Percentiles rank a stretch among this genome's conserved stretches.
phyloP scores from a whole-genome alignment of 495 filamentous ascomycete genomes.

The Podospora comata region DNA sequence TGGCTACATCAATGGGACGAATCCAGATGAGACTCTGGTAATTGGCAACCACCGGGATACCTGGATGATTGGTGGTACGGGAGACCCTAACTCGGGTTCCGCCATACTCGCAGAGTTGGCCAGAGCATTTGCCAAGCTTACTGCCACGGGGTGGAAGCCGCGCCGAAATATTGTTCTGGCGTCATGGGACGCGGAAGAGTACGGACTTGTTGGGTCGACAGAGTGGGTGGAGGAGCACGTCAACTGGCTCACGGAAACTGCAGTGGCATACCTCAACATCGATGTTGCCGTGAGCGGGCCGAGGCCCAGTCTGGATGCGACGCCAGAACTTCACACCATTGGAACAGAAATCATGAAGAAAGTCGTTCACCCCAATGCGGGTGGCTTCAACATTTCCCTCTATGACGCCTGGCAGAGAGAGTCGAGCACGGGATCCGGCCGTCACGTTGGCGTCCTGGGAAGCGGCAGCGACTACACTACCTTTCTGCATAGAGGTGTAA shows the following conservation, averaged over 20 bases:
- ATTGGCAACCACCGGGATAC: constrained; percentile 88
- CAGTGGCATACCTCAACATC: constrained; percentile 82
- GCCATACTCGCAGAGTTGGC: constrained; percentile 78
- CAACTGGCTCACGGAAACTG: constrained; percentile 69
- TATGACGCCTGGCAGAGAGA: constrained; percentile 61
- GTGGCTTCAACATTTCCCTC: constrained; percentile 54
- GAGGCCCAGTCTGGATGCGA: constrained; percentile 65
- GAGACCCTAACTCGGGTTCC: constrained; percentile 50
- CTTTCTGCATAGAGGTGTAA: constrained; percentile 76
- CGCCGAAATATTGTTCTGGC: constrained; percentile 80
- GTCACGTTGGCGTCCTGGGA: constrained; percentile 59
- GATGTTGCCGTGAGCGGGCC: constrained; percentile 75
- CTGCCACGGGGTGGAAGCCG: constrained; percentile 73
- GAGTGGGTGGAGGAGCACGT: constrained; percentile 88
- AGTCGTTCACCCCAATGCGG: constrained; percentile 51
- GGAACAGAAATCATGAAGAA: constrained; percentile 63
- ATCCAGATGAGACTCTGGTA: constrained; percentile 71
- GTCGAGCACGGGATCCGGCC: constrained; percentile 45
- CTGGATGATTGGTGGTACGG: constrained; percentile 78
- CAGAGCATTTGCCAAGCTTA: constrained; percentile 70
- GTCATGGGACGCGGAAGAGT: constrained; percentile 87
- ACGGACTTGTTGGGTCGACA: constrained; percentile 80
- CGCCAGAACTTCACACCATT: constrained; percentile 72
- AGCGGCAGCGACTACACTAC: constrained; percentile 82
- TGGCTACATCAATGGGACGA: constrained; percentile 77